phyloP scores from a whole-genome alignment of 768 basidiomycete genomes.

The Tremella fuciformis region DNA sequence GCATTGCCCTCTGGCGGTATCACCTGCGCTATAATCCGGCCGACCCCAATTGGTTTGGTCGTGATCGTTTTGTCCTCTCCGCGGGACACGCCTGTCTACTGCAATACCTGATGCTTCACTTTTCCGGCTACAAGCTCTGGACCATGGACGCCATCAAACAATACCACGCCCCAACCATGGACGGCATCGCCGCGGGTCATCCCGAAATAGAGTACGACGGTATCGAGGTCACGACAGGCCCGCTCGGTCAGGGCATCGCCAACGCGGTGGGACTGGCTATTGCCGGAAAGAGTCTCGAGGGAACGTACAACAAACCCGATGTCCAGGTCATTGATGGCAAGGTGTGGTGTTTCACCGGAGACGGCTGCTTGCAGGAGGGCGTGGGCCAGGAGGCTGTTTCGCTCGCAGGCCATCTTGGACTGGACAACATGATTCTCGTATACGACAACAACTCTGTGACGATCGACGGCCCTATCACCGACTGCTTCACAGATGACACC shows the following conservation, averaged over 20 bases:
- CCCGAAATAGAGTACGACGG: conserved; percentile 50
- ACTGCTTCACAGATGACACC: conserved; percentile 50
- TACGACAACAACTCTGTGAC: conserved; percentile 50
- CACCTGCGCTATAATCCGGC: conserved; percentile 49
- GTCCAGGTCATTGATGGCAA: conserved; percentile 39
- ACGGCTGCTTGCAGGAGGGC: conserved; percentile 51
- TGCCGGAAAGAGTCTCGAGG: conserved; percentile 44
- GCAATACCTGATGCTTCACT: conserved; percentile 50
- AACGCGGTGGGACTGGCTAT: conserved; percentile 50
- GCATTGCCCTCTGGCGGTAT: conserved; percentile 48
- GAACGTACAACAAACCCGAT: conserved; percentile 43
- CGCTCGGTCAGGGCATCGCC: conserved; percentile 50
- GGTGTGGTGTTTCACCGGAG: conserved; percentile 50
- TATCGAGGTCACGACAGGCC: conserved; percentile 48
- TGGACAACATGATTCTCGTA: conserved; percentile 50
- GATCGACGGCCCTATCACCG: conserved; percentile 47
- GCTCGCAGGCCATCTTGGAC: conserved; percentile 46
- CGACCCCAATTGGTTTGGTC: conserved; percentile 50
- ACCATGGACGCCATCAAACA: conserved; percentile 46
- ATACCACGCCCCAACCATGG: conserved; percentile 46
- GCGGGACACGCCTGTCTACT: conserved; percentile 51
- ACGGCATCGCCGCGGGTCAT: conserved; percentile 49
- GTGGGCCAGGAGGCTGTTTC: conserved; percentile 51
- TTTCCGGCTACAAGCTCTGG: conserved; percentile 50
- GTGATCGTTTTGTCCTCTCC: conserved; percentile 50